Conservation (phyloP, 108 stramenopile species). For the Fragilaria crotonensis region DNA sequence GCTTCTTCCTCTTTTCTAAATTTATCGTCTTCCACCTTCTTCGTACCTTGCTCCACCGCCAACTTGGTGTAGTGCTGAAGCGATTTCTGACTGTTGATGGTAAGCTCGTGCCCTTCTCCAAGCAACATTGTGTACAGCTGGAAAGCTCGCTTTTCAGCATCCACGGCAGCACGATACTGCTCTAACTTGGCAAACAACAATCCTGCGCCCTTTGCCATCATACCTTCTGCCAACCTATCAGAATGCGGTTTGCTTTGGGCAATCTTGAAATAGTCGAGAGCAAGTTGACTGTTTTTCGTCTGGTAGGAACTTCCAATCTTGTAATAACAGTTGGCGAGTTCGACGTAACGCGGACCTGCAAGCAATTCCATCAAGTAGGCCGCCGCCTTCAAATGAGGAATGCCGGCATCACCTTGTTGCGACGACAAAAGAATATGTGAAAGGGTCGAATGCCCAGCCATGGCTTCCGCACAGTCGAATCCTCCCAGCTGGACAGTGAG, state of each 20-base stretch:
- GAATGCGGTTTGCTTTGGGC: conserved; percentile 30
- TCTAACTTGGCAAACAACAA: conserved; percentile 43
- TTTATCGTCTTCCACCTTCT: conserved; percentile 35
- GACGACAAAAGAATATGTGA: conserved; percentile 48
- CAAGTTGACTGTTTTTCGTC: conserved; percentile 37
- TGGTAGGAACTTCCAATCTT: conserved; percentile 77
- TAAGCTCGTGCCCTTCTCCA: conserved; percentile 58
- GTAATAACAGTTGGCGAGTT: conserved; percentile 68
- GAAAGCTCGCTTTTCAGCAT: conserved; percentile 57
- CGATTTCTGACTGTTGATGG: conserved; percentile 43
- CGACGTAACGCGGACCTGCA: conserved; percentile 72
- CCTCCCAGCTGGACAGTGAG: conserved; percentile 68
- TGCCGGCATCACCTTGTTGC: conserved; percentile 31
- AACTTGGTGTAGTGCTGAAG: conserved; percentile 47
- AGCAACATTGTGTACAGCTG: conserved; percentile 38
- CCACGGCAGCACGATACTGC: conserved; percentile 53
- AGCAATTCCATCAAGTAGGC: conserved; percentile 80
- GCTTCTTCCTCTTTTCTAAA: conserved; percentile 39
- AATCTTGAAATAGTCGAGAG: conserved; percentile 50
- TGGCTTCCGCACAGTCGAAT: conserved; percentile 65
- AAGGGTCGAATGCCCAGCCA: conserved; percentile 45
- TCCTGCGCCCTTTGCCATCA: conserved; percentile 52
- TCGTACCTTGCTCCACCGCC: conserved; percentile 55
- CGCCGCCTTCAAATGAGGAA: conserved; percentile 80
- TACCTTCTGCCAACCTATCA: conserved; percentile 64